phyloP scores from a whole-genome alignment of 2,329 filamentous ascomycete species.

The Penicillium occitanis region DNA sequence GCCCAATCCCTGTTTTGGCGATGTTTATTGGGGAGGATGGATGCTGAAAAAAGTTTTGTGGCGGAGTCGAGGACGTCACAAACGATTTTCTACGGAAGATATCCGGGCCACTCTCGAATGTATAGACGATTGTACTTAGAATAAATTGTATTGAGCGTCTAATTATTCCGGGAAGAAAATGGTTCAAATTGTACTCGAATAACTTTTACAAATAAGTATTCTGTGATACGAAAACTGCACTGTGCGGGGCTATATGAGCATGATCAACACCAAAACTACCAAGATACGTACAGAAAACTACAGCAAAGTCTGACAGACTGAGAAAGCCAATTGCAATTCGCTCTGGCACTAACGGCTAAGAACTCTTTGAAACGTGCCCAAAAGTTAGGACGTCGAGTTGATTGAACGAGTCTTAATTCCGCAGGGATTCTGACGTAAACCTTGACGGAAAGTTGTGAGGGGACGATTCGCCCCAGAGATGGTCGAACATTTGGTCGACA shows the following conservation, averaged over 20 bases:
- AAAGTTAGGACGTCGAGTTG: neutral
- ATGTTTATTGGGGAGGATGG: neutral
- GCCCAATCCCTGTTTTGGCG: neutral
- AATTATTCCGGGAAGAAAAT: neutral
- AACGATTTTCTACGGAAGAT: neutral
- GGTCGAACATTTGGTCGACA: neutral
- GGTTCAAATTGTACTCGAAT: neutral
- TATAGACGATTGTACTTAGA: neutral
- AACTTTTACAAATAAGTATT: neutral
- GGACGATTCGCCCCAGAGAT: neutral
- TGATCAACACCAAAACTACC: neutral
- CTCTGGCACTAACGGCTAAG: neutral
- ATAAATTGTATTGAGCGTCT: neutral
- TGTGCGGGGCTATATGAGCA: constrained; percentile 1
- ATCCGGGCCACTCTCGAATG: neutral
- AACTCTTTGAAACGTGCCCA: neutral
- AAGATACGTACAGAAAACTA: neutral
- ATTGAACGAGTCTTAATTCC: constrained; percentile 6
- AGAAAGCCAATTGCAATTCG: neutral
- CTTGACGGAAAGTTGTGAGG: neutral
- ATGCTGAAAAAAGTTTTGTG: constrained; percentile 9
- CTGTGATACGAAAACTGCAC: neutral
- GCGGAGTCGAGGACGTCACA: constrained; percentile 21
- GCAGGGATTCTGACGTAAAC: constrained; percentile 14
- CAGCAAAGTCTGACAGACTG: neutral